Conservation (phyloP, 2,329 filamentous ascomycete species). For the Coleophoma eucalyptorum region DNA sequence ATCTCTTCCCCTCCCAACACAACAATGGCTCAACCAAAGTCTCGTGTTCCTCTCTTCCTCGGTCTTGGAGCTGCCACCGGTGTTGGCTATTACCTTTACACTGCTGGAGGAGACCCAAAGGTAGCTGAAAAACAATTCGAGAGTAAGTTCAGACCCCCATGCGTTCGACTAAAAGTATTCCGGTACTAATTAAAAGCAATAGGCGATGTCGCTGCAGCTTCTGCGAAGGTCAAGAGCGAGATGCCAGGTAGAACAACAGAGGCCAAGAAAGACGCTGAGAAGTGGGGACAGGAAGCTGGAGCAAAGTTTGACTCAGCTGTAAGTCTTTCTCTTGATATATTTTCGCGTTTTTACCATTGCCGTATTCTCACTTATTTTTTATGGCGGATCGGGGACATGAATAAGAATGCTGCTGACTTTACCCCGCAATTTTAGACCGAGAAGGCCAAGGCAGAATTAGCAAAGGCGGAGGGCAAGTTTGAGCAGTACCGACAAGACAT, state of each 20-base stretch:
- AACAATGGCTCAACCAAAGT: conserved; percentile 30
- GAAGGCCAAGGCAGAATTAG: conserved; percentile 60
- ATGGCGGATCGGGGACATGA: neutral
- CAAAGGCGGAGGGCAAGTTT: conserved; percentile 56
- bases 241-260: conserved; percentile 59
- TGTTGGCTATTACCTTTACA: conserved; percentile 88
- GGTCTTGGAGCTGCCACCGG: conserved; percentile 63
- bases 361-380: neutral
- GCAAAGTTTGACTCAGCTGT: conserved; percentile 68
- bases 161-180: neutral
- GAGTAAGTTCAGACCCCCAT: conserved; percentile 49
- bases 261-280: conserved; percentile 61
- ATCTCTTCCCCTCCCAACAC: neutral
- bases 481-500: conserved; percentile 59
- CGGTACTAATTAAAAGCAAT: conserved; percentile 1
- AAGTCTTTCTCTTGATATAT: conserved; percentile 30
- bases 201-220: conserved; percentile 75
- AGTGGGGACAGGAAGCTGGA: conserved; percentile 56
- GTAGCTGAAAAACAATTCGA: conserved; percentile 84
- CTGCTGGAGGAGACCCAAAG: conserved; percentile 75
- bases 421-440: conserved; percentile 42
- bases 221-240: conserved; percentile 62
- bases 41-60: conserved; percentile 37
- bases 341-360: neutral
- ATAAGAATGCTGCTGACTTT: neutral